Evolutionary conservation across 148 eudicot genomes (phyloP).

Genomic region (Diospyros lotus): DNA sequence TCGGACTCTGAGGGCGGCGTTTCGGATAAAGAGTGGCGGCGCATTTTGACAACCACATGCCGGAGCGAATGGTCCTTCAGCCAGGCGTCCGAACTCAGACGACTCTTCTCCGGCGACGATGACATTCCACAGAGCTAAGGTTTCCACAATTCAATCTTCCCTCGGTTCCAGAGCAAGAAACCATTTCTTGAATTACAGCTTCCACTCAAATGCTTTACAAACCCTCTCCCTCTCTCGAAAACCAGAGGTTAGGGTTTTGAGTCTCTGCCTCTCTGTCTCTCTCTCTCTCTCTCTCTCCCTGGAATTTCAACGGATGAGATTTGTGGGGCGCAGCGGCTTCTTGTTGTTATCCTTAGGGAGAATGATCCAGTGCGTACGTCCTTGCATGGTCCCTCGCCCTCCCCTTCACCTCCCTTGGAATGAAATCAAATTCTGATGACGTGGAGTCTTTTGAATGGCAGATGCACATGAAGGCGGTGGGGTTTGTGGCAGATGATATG

Average conservation of each 20-base stretch:
- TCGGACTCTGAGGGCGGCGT: constrained; percentile 37
- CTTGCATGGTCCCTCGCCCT: too few species aligned
- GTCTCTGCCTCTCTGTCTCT: neutral
- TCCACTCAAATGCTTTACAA: neutral
- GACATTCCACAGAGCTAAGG: constrained; percentile 38
- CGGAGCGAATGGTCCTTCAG: constrained; percentile 44
- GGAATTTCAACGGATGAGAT: constrained; percentile 22
- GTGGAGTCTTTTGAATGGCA: neutral
- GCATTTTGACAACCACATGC: constrained; percentile 48
- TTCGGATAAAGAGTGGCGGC: constrained; percentile 26
- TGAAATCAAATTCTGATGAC: neutral
- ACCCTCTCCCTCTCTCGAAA: neutral
- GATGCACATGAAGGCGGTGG: neutral
- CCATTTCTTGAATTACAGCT: neutral
- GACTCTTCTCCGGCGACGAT: constrained; percentile 24
- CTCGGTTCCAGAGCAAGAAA: constrained; percentile 8
- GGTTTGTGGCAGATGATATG: neutral
- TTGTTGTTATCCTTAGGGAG: too few species aligned
- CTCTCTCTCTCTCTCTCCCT: constrained; percentile 9
- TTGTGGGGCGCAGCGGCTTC: constrained; percentile 19
- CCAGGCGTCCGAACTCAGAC: constrained; percentile 49
- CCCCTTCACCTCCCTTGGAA: too few species aligned
- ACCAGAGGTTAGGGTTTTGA: neutral
- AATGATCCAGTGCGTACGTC: too few species aligned
- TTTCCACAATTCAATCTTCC: constrained; percentile 2